Conservation (phyloP, 75 land plant species). For the Selaginella moellendorffii region DNA sequence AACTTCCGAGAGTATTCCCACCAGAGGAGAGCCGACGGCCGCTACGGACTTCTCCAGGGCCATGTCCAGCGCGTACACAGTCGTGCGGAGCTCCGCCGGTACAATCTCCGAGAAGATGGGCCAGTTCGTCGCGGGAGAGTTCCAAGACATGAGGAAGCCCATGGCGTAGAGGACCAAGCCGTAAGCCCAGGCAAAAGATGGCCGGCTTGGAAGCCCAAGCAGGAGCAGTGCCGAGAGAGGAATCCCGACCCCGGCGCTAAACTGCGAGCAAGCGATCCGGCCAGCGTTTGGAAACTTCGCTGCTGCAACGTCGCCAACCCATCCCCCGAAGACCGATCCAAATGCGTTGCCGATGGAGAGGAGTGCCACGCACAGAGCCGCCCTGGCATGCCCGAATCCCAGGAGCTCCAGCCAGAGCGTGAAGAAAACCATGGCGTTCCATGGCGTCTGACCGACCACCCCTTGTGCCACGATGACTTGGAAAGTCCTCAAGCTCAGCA, state of each 20-base stretch:
- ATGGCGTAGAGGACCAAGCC: slow-evolving; percentile 13
- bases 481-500: slow-evolving; percentile 10
- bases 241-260: slow-evolving; percentile 15
- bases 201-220: slow-evolving; percentile 7
- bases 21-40: slow-evolving; percentile 22
- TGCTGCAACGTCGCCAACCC: slow-evolving; percentile 16
- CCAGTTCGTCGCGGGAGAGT: slow-evolving; percentile 23
- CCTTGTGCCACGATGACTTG: slow-evolving; percentile 23
- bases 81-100: slow-evolving; percentile 15
- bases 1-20: slow-evolving; percentile 25
- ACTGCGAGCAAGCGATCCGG: slow-evolving; percentile 18
- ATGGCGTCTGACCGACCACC: slow-evolving; percentile 19
- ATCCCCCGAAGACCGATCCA: slow-evolving; percentile 20
- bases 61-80: slow-evolving; percentile 18
- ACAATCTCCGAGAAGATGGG: slow-evolving; percentile 32
- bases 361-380: slow-evolving; percentile 13
- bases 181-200: slow-evolving; percentile 3
- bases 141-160: slow-evolving; percentile 22
- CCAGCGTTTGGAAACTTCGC: slow-evolving; percentile 15
- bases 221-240: slow-evolving; percentile 18
- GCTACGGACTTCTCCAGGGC: slow-evolving; percentile 19
- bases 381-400: slow-evolving; percentile 13
- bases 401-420: slow-evolving; percentile 24
- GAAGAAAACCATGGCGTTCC: slow-evolving; percentile 19
- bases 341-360: slow-evolving; percentile 13